These are phyloP conservation scores for Gigaspora rosea DNA, from an alignment of 192 early-diverging fungal genomes.

Conservation along the genomic window DNA sequence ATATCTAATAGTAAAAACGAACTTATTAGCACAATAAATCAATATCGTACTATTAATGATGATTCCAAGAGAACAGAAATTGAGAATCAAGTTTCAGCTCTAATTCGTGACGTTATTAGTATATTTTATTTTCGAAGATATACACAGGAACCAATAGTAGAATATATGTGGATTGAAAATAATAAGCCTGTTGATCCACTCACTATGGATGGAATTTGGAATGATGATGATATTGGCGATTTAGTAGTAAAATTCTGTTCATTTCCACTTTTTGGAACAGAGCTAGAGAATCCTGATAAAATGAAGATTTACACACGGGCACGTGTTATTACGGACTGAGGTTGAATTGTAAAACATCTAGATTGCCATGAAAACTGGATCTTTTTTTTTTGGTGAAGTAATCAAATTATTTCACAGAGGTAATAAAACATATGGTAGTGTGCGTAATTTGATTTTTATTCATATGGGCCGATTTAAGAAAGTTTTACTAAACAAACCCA, in stretches of 20 bases:
- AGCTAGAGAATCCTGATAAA: background rate
- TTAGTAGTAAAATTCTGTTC: background rate
- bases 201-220: background rate
- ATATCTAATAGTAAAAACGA: background rate
- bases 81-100: background rate
- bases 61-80: background rate
- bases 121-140: background rate
- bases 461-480: too few species aligned
- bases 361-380: too few species aligned
- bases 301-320: background rate
- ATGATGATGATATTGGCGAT: background rate
- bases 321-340: background rate
- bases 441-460: too few species aligned
- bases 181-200: background rate
- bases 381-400: too few species aligned
- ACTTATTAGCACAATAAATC: background rate
- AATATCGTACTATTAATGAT: background rate
- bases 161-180: background rate
- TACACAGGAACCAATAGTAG: slow-evolving; percentile 2
- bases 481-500: too few species aligned
- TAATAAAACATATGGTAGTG: too few species aligned
- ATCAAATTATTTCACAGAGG: too few species aligned
- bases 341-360: too few species aligned
- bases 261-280: background rate
- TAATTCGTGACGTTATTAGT: background rate